These are phyloP conservation scores for Paracamarosporium sp. DNA, from an alignment of 2,329 filamentous ascomycete genomes.

Conservation along the genomic window DNA sequence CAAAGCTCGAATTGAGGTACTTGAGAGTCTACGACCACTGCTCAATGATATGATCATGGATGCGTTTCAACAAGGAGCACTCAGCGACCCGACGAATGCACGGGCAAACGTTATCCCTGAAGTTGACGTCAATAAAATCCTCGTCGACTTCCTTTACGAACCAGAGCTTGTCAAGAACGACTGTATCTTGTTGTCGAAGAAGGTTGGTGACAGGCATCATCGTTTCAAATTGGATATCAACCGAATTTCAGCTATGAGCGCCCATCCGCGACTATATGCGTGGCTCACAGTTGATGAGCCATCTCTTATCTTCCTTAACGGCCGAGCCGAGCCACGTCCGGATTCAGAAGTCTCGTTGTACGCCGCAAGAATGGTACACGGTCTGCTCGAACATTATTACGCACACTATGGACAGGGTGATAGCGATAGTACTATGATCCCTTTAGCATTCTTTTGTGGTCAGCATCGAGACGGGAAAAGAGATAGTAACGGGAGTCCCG, in stretches of 20 bases:
- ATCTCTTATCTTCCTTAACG: constrained; percentile 6
- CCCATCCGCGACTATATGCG: constrained; percentile 3
- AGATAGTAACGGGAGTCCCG: constrained; percentile 2
- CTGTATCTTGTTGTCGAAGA: background rate
- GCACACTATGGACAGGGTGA: background rate
- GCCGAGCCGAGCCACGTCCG: constrained; percentile 2
- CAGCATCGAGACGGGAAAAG: constrained; percentile 6
- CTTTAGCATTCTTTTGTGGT: constrained; percentile 13
- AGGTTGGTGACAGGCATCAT: background rate
- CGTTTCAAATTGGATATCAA: background rate
- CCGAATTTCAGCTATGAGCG: background rate
- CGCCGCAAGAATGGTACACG: constrained; percentile 2
- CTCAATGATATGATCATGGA: constrained; percentile 1
- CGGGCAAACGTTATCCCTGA: background rate
- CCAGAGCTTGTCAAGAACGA: constrained; percentile 4
- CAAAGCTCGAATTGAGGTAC: background rate
- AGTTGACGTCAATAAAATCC: background rate
- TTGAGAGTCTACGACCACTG: constrained; percentile 2
- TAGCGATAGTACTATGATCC: background rate
- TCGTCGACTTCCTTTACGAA: constrained; percentile 7
- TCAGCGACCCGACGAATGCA: background rate
- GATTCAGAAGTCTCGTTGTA: constrained; percentile 5
- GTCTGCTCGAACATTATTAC: background rate
- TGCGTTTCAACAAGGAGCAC: background rate
- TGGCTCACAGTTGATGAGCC: constrained; percentile 11